Evolutionary conservation across 1,284 basidiomycete genomes (phyloP), one percentile per base, ranked within the genome.

Genomic region (Mycosarcoma maydis): DNA sequence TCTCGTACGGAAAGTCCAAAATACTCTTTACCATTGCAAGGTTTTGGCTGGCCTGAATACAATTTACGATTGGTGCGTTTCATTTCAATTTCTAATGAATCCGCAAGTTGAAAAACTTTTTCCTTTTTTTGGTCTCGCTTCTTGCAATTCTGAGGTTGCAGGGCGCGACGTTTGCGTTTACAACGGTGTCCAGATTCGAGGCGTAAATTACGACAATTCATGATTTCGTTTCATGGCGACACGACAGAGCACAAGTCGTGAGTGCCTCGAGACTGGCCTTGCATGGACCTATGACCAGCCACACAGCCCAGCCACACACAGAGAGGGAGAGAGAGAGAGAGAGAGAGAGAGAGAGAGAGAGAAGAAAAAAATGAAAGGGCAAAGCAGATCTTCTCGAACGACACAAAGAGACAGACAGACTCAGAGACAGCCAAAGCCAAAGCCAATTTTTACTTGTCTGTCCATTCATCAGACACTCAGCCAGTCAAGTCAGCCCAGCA

Each of bases 341-440:
- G 42, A 27, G 33, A 33, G 33, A 13, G 19, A 20, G 23, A 40
- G 17, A 24, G 32, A 34, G 19, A 45, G 47, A 30, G 32, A 22
- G 16, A 24, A 40, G 20, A 53, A 55, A 42, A 41, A 27, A 37
- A 29, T 23, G 19, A 19, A 29, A 38, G 24, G 27, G n/a, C 14
- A 37, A 20, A 62, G 53, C 49, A 53, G 49, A 52, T 64, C 60
- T 64, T 65, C 61, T 65, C 48, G 40, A 57, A 49, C 30, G 41
- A 50, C 55, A 24, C 27, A 39, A 14, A 32, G 30, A 44, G 13
- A 34, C 33, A 34, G 29, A 14, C 29, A 30, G 33, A 34, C 33
- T 14, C 33, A 34, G 13, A 37, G 8, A 37, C 17, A 37, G 36
- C 36, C 36, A 37, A n/a, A 20, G 36, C 36, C n/a, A 17, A 10